These are phyloP conservation scores for Lojkania enalia DNA, from an alignment of 2,329 filamentous ascomycete genomes.

Conservation along the genomic window DNA sequence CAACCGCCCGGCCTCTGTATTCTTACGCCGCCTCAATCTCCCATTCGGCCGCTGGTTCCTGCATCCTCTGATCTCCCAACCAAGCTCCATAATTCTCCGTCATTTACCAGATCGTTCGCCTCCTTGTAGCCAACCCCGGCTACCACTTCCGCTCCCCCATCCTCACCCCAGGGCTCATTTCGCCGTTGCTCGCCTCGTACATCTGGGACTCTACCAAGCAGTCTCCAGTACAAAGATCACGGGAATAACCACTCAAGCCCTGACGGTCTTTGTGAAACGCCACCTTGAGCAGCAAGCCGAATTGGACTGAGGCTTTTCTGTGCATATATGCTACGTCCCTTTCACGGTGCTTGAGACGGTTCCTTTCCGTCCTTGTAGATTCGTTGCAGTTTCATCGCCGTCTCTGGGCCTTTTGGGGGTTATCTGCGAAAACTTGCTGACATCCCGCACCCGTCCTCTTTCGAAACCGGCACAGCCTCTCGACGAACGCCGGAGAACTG, in stretches of 20 bases:
- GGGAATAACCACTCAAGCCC: conserved; percentile 31
- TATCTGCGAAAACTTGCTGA: background rate
- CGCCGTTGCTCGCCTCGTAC: conserved; percentile 23
- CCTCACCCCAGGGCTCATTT: conserved; percentile 10
- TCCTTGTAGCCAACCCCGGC: conserved; percentile 2
- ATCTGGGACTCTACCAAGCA: conserved; percentile 31
- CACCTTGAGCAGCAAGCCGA: conserved; percentile 28
- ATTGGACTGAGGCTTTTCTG: conserved; percentile 30
- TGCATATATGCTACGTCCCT: conserved; percentile 43
- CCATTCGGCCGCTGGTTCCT: conserved; percentile 27
- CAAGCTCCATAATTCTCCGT: conserved; percentile 22
- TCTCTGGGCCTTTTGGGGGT: conserved; percentile 3
- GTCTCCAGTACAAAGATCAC: conserved; percentile 36
- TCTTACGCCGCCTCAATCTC: conserved; percentile 12
- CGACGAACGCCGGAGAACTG: conserved; percentile 13
- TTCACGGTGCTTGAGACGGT: conserved; percentile 17
- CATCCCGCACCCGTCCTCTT: conserved; percentile 6
- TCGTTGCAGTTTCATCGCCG: conserved; percentile 6
- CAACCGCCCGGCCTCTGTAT: conserved; percentile 33
- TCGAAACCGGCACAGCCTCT: conserved; percentile 12
- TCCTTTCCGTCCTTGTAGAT: conserved; percentile 4
- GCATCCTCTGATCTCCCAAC: conserved; percentile 23
- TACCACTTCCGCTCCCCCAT: background rate
- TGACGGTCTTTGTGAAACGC: conserved; percentile 38
- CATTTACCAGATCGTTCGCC: conserved; percentile 16